Base-by-base conservation (phyloP, 2,329 filamentous ascomycete species). In the Claviceps arundinis region DNA sequence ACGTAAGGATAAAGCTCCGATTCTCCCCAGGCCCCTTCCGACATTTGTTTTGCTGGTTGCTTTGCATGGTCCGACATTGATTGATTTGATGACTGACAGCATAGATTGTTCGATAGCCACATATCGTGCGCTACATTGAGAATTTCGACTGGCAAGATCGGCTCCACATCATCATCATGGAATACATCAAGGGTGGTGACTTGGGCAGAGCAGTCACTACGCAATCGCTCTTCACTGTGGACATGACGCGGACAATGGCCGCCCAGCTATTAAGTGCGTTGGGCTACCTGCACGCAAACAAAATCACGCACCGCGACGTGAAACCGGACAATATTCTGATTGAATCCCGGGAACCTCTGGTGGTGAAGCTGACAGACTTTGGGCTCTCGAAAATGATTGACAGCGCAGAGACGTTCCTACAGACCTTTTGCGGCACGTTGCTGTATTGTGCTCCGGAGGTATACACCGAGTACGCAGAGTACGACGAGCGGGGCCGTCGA, bases 291-390 rank as follows among this genome's bases (percentile, higher is more conserved):
- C 93, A 98, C 66, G 73, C 76, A 50, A 84, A 86, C 60, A 89
- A 85, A 62, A 96, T 98, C 60, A 97, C 91, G 0, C 93, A 98
- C 68, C 85, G 93, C n/a, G 93, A 98, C 66, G 89, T 98, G 63
- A 98, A 98, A 65, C 93, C 93, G 0, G 93, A 98, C 72, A 98
- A 98, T 62, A 96, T 98, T 55, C 75, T 98, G 42, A 87, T 97
- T 58, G 75, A 82, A 11, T 84, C 81, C 1, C 65, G 80, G 9
- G 73, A 84, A 5, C 89, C 90, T 0, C 79, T 95, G 48, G 74
- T 80, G 14, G 85, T 97, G 60, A 97, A 98, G 68, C 74, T 98
- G 14, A 95, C 93, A 0, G 93, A 98, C 64, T 98, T 98, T 70
- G 93, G 93, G 3, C 71, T 98, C 4, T 97, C 93, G 2, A 98